A percentile compares a stretch with the other conserved stretches of the same genome.
These are phyloP conservation scores for Nyssa sinensis DNA, from an alignment of 148 eudicot species.

Conservation along the genomic window DNA sequence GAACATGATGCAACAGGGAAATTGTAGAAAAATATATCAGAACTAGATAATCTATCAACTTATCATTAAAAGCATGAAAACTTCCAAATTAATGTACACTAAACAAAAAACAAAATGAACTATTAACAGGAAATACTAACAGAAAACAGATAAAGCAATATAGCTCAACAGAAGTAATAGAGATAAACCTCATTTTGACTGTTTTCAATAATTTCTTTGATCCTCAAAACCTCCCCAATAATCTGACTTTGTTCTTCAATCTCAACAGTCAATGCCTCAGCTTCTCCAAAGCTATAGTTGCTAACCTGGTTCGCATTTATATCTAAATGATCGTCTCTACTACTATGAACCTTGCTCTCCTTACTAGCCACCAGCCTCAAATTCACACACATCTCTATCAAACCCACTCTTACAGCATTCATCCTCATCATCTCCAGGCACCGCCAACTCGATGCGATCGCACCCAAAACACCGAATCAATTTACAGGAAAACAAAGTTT, in stretches of 20 bases:
- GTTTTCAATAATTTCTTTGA: conserved; percentile 61
- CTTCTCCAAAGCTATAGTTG: conserved; percentile 68
- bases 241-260: conserved; percentile 63
- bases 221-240: conserved; percentile 73
- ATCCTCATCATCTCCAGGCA: conserved; percentile 22
- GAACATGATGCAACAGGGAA: not conserved
- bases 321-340: conserved; percentile 40
- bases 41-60: no score
- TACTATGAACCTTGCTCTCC: conserved; percentile 63
- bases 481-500: conserved; percentile 57
- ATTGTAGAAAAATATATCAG: not conserved
- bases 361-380: conserved; percentile 48
- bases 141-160: not conserved
- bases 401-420: conserved; percentile 28
- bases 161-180: not conserved
- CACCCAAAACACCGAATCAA: conserved; percentile 56
- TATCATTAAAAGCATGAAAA: not conserved
- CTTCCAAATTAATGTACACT: not conserved
- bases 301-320: conserved; percentile 42
- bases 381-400: conserved; percentile 20
- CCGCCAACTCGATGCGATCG: conserved; percentile 59
- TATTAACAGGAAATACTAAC: no score
- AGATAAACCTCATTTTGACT: conserved; percentile 59
- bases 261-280: conserved; percentile 81
- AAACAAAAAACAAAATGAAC: not conserved